A percentile compares a stretch with the other conserved stretches of the same genome.
Evolutionary conservation across 768 basidiomycete genomes (phyloP).

Genomic region (Agaricus sinodeliciosus): DNA sequence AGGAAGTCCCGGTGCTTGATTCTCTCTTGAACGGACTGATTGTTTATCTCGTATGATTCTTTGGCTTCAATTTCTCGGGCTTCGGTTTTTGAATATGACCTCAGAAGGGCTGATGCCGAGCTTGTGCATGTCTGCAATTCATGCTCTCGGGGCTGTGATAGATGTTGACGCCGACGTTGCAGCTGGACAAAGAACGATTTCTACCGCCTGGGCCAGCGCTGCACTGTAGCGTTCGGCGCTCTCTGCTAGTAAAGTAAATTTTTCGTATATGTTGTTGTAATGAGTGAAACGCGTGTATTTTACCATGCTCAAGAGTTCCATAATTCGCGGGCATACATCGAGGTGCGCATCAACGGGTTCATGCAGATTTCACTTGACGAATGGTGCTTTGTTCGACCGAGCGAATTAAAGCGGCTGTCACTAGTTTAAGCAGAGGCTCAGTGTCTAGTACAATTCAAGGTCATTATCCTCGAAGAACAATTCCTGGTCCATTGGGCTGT

Average conservation of each 20-base stretch:
- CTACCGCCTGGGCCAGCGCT: conserved; percentile 9
- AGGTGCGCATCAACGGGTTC: conserved; percentile 39
- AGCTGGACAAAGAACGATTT: conserved; percentile 11
- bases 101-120: too few species aligned
- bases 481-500: conserved; percentile 90
- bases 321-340: conserved; percentile 67
- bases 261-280: background rate
- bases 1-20: conserved; percentile 8
- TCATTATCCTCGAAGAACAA: conserved; percentile 86
- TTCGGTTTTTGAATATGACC: too few species aligned
- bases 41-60: too few species aligned
- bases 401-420: conserved; percentile 76
- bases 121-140: too few species aligned
- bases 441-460: conserved; percentile 82
- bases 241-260: conserved; percentile 11
- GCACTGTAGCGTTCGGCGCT: conserved; percentile 7
- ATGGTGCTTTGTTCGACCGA: conserved; percentile 64
- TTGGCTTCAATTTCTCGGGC: too few species aligned
- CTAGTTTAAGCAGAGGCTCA: conserved; percentile 92
- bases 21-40: too few species aligned
- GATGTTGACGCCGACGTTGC: conserved; percentile 12
- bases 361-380: background rate
- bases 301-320: conserved; percentile 64
- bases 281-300: background rate
- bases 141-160: conserved; percentile 11